Percentiles rank a stretch among this genome's conserved stretches.
Conservation (phyloP, 176 grass and related monocot species). For the Elymus sibiricus region DNA sequence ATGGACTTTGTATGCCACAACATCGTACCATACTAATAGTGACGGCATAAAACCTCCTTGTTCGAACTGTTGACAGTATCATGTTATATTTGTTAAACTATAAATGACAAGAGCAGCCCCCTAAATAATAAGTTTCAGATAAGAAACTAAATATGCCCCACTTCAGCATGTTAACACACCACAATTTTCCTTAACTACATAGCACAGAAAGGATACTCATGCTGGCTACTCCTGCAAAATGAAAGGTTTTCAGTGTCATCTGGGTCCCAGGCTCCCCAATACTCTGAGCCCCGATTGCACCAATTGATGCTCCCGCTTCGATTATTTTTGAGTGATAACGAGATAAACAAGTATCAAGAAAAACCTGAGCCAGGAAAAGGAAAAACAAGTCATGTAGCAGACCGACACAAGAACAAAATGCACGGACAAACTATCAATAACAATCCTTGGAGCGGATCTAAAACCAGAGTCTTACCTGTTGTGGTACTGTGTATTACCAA, state of each 20-base stretch:
- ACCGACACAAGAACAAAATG: background rate
- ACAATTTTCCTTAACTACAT: constrained; percentile 18
- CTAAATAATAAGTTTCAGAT: background rate
- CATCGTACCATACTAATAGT: constrained; percentile 8
- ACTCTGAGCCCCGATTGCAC: constrained; percentile 97
- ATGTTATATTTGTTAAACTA: background rate
- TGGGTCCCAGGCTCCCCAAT: constrained; percentile 97
- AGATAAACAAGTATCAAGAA: constrained; percentile 91
- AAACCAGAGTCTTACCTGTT: background rate
- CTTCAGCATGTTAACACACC: background rate
- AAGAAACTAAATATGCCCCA: background rate
- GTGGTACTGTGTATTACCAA: constrained; percentile 11
- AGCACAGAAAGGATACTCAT: constrained; percentile 82
- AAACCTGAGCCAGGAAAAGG: constrained; percentile 55
- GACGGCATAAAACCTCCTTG: background rate
- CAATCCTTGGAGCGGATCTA: background rate
- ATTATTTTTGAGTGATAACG: constrained; percentile 85
- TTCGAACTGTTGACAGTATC: constrained; percentile 4
- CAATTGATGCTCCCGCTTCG: constrained; percentile 86
- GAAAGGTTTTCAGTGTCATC: constrained; percentile 97
- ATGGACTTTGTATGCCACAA: background rate
- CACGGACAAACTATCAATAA: background rate
- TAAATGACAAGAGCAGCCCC: background rate
- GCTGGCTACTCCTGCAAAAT: constrained; percentile 99
- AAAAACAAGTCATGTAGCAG: constrained; percentile 1